Conservation (phyloP, 1,284 basidiomycete genomes). For the Trichosporon faecale region DNA sequence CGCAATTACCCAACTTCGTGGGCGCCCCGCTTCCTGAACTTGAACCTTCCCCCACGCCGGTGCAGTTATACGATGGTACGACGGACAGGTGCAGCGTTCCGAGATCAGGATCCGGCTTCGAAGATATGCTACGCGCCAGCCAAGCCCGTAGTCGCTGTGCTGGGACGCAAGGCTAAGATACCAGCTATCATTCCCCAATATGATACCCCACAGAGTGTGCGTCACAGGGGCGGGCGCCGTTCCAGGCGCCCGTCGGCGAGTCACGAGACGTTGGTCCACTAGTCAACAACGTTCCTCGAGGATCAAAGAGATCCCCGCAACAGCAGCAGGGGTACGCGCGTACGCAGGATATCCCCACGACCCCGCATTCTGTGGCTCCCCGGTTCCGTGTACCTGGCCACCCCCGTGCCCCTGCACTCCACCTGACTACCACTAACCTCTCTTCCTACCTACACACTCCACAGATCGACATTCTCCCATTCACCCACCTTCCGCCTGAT, state of each 20-base stretch:
- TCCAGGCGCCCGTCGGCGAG: background rate
- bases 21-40: background rate
- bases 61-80: background rate
- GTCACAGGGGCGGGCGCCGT: background rate
- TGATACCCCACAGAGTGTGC: background rate
- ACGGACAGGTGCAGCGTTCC: background rate
- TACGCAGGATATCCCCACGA: background rate
- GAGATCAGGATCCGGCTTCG: background rate
- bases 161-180: background rate
- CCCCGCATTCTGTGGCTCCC: background rate
- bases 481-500: conserved; percentile 9
- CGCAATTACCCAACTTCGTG: background rate
- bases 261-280: background rate
- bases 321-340: too few relatives aligned
- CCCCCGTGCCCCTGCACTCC: background rate
- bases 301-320: background rate
- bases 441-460: background rate
- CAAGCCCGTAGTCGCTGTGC: background rate
- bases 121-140: background rate
- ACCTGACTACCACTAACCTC: background rate
- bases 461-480: background rate
- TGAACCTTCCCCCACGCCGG: background rate
- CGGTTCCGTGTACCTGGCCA: background rate
- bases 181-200: background rate
- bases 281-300: background rate